phyloP scores from a whole-genome alignment of 768 basidiomycete genomes.

The Termitomyces sp. region DNA sequence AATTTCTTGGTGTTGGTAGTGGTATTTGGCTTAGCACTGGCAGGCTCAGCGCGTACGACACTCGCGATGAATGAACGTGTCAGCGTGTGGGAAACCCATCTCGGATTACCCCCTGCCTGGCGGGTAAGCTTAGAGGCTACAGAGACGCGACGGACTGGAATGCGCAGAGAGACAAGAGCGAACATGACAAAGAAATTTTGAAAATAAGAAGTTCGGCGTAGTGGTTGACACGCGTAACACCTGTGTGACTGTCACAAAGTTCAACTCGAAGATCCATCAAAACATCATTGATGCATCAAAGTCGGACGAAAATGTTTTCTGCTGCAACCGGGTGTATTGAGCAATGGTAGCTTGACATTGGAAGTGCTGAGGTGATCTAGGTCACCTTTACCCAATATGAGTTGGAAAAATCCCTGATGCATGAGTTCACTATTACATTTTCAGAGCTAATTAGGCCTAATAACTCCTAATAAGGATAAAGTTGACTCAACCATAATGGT shows the following conservation, averaged over 20 bases:
- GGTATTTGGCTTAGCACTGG: neutral
- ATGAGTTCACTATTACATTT: too few relatives aligned
- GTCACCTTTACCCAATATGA: too few relatives aligned
- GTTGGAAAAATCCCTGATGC: too few relatives aligned
- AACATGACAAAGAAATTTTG: slow-evolving; percentile 7
- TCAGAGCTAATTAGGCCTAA: too few relatives aligned
- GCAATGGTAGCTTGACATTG: too few relatives aligned
- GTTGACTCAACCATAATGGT: too few relatives aligned
- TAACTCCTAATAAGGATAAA: too few relatives aligned
- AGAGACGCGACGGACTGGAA: slow-evolving; percentile 7
- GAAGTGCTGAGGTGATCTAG: too few relatives aligned
- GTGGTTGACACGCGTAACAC: neutral
- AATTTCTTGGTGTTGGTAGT: neutral
- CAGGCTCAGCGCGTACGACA: slow-evolving; percentile 6
- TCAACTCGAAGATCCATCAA: neutral
- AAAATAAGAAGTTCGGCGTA: neutral
- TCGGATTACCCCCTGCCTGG: neutral
- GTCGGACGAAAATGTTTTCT: too few relatives aligned
- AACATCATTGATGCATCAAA: too few relatives aligned
- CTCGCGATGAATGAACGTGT: slow-evolving; percentile 16
- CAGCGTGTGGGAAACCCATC: slow-evolving; percentile 5
- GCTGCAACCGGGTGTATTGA: too few relatives aligned
- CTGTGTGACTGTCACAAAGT: neutral
- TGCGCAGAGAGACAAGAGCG: slow-evolving; percentile 3
- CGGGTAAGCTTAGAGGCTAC: neutral